A percentile compares a stretch with the other conserved stretches of the same genome.
These are phyloP conservation scores for Yamadazyma jaroonii DNA, from an alignment of 1,139 yeast genomes.

Conservation along the genomic window DNA sequence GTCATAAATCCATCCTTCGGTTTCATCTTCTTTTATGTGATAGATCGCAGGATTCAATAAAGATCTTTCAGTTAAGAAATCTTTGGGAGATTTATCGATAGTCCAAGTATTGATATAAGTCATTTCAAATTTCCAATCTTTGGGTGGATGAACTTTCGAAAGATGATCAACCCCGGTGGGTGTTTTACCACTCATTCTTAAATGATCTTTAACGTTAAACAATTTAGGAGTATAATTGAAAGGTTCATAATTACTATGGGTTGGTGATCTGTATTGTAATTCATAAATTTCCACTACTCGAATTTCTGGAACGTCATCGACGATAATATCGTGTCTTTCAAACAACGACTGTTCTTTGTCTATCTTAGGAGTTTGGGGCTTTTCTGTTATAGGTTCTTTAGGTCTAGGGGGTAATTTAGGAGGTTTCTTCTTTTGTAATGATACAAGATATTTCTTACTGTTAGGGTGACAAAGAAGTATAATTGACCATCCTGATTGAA, in stretches of 20 bases:
- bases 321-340: constrained; percentile 50
- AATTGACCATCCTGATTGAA: constrained; percentile 53
- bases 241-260: constrained; percentile 57
- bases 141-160: constrained; percentile 62
- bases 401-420: constrained; percentile 15
- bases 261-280: constrained; percentile 62
- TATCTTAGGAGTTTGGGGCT: constrained; percentile 1
- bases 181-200: constrained; percentile 51
- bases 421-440: constrained; percentile 10
- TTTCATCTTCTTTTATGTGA: constrained; percentile 34
- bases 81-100: constrained; percentile 50
- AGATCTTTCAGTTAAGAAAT: constrained; percentile 53
- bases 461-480: constrained; percentile 57
- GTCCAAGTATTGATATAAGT: constrained; percentile 62
- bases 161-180: constrained; percentile 67
- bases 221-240: constrained; percentile 34
- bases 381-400: constrained; percentile 4
- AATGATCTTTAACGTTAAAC: constrained; percentile 51
- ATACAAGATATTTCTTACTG: constrained; percentile 32
- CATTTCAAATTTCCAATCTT: constrained; percentile 69
- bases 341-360: constrained; percentile 15
- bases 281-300: constrained; percentile 72
- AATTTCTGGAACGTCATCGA: constrained; percentile 67
- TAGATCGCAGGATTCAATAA: constrained; percentile 22
- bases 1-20: constrained; percentile 46